phyloP scores from a whole-genome alignment of 2,329 filamentous ascomycete species.

The Leptoxyphium fumago region DNA sequence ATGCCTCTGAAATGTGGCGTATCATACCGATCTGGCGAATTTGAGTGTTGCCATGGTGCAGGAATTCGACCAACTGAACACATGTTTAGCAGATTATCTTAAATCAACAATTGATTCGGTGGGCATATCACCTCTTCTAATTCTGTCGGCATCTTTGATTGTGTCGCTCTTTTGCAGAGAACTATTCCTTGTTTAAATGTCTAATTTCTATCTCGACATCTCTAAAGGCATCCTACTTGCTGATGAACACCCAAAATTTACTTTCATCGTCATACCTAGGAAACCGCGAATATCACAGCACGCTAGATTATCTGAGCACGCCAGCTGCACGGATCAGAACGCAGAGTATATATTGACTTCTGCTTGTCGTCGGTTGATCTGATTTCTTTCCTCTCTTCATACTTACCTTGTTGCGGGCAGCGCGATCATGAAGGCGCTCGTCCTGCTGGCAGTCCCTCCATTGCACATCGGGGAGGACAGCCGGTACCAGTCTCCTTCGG shows the following conservation, averaged over 20 bases:
- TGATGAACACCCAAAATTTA: too few relatives aligned
- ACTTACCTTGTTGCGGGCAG: conserved; percentile 2
- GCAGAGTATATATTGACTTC: background rate
- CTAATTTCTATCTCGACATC: too few relatives aligned
- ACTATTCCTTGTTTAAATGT: too few relatives aligned
- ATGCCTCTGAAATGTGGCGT: conserved; percentile 1
- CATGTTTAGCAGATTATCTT: conserved; percentile 3
- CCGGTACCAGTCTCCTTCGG: conserved; percentile 4
- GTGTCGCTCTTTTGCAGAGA: too few relatives aligned
- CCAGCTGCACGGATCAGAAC: background rate
- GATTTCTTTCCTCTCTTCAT: background rate
- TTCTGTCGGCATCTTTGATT: conserved; percentile 2
- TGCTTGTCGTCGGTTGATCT: background rate
- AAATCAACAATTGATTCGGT: background rate
- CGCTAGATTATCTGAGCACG: background rate
- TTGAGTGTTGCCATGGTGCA: conserved; percentile 81
- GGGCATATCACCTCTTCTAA: conserved; percentile 2
- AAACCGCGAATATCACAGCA: background rate
- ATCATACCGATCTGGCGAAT: conserved; percentile 61
- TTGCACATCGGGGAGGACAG: conserved; percentile 7
- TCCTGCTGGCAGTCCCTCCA: conserved; percentile 1
- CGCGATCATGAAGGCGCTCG: conserved; percentile 3
- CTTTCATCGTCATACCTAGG: too few relatives aligned
- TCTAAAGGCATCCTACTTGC: too few relatives aligned
- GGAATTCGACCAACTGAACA: conserved; percentile 72